A percentile compares a stretch with the other conserved stretches of the same genome.
phyloP scores from a whole-genome alignment of 202 grass and related monocot species.

The Digitaria exilis region DNA sequence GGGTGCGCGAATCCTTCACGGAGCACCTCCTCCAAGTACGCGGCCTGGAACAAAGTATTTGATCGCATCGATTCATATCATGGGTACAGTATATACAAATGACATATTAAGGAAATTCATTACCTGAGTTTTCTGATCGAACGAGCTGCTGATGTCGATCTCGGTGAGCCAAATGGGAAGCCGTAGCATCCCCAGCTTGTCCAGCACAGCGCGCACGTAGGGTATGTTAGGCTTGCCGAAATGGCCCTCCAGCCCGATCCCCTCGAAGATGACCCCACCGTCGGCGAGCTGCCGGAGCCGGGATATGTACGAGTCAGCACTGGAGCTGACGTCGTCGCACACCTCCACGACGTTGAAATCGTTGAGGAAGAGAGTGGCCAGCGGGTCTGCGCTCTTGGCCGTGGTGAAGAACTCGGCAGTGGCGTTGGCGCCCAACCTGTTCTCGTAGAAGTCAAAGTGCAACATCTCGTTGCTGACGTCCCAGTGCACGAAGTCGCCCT shows the following conservation, averaged over 20 bases:
- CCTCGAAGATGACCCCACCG: conserved; percentile 69
- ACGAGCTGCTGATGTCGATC: conserved; percentile 64
- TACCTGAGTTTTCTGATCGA: conserved; percentile 54
- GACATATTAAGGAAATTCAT: too few relatives aligned
- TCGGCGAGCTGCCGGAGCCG: conserved; percentile 56
- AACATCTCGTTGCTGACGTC: conserved; percentile 97
- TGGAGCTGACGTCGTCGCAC: conserved; percentile 73
- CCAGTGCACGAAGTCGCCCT: conserved; percentile 93
- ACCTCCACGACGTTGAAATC: conserved; percentile 91
- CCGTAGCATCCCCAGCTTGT: conserved; percentile 77
- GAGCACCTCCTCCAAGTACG: conserved; percentile 79
- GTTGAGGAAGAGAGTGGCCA: conserved; percentile 89
- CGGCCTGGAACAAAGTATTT: too few relatives aligned
- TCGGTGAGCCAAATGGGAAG: conserved; percentile 90
- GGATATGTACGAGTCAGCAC: conserved; percentile 64
- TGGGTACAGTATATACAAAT: too few relatives aligned
- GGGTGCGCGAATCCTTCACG: conserved; percentile 85
- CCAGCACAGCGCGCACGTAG: conserved; percentile 73
- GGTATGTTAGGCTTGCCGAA: conserved; percentile 76
- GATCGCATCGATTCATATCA: too few relatives aligned
- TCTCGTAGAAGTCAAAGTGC: conserved; percentile 91
- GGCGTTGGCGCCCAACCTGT: conserved; percentile 63
- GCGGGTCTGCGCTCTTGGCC: conserved; percentile 70
- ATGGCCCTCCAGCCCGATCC: conserved; percentile 77
- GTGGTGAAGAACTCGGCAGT: conserved; percentile 81